Evolutionary conservation across 2,329 filamentous ascomycete species (phyloP), one percentile per base, ranked within the genome.

Genomic region (Claviceps pusilla): DNA sequence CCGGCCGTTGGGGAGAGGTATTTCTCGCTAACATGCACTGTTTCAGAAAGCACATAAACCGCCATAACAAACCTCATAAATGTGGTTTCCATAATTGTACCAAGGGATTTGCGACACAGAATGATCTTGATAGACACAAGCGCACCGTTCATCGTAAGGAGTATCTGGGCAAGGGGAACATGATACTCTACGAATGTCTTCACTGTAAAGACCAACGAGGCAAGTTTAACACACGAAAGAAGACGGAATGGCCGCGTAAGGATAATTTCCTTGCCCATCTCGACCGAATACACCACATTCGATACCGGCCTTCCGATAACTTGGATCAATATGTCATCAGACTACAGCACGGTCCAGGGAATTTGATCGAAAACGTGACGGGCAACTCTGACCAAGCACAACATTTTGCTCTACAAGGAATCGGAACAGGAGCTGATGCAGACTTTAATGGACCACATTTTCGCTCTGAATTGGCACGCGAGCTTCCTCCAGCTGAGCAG

Each of bases 221-320:
- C 48, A 57, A 56, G 6, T 55, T 57, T 7, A 65, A 61, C 45
- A 53, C 52, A 14, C 56, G 71, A 1, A 95, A 94, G 65, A 70
- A 55, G 29, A 52, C 29, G 5, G 50, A 76, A 41, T 95, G 87
- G 87, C 84, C 86, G 0, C 79, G 90, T 28, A 73, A 83, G 51
- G 90, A 96, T 67, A 96, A 96, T 63, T 95, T 95, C 66, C 83
- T 83, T 57, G 81, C 84, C 41, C 90, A 96, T 64, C 75, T 95
- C 48, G 73, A 71, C 51, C 78, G 84, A 11, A 80, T 87, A 61
- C 89, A 95, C 65, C 57, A 59, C 0, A 65, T 66, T 3, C 33
- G 63, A 1, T 64, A 74, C 10, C 55, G 56, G 3, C 56, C 64
- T 3, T 72, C 73, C 2, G 67, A 69, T 19, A 68, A 73, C 37